These are phyloP conservation scores for Eucalyptus lansdowneana DNA, from an alignment of 345 rosid species.

Conservation along the genomic window DNA sequence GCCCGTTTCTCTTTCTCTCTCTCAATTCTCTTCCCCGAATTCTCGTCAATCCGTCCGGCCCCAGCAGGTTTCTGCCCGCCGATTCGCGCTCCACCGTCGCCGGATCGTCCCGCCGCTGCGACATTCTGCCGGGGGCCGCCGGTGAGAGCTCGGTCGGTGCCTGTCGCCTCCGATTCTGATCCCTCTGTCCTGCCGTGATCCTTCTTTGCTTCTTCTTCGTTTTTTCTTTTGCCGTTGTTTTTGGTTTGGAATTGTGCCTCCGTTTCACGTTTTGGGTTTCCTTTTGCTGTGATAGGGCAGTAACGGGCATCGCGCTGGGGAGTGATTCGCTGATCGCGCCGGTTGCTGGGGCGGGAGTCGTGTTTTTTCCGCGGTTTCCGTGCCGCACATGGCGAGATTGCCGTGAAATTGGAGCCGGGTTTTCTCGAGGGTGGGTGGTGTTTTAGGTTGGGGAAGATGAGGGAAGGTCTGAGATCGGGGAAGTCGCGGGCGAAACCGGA, in stretches of 20 bases:
- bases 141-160: background rate
- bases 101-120: background rate
- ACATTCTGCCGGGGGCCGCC: background rate
- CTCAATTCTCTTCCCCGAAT: background rate
- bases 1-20: background rate
- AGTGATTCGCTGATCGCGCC: background rate
- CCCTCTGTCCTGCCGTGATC: background rate
- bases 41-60: background rate
- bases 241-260: background rate
- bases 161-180: background rate
- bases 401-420: background rate
- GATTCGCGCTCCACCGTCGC: background rate
- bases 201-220: background rate
- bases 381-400: background rate
- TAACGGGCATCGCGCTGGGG: background rate
- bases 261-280: background rate
- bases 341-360: background rate
- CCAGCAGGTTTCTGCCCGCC: background rate
- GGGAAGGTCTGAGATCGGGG: conserved; percentile 24
- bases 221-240: background rate
- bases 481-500: conserved; percentile 1
- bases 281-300: background rate
- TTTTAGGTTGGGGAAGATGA: conserved; percentile 11
- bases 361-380: background rate
- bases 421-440: background rate